Conservation (phyloP, 352 stramenopile genomes). For the Phytophthora capsici region DNA sequence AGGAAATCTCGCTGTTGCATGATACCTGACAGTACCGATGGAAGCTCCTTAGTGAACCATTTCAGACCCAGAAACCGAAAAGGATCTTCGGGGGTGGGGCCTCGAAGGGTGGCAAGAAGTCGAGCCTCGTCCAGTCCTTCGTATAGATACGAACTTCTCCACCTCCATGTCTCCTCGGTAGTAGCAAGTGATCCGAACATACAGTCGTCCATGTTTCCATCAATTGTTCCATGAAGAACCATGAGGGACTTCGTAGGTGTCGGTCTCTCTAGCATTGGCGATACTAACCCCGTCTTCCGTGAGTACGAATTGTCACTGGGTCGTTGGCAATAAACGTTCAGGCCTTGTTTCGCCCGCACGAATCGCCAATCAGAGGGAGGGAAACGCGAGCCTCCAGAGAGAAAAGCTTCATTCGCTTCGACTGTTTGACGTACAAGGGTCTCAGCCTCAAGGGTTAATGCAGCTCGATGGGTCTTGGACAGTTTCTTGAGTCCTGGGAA, state of each 20-base stretch:
- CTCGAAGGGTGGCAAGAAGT: constrained; percentile 43
- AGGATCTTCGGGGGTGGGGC: constrained; percentile 40
- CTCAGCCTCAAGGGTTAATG: constrained; percentile 42
- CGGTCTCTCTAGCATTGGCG: constrained; percentile 1
- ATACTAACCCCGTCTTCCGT: constrained; percentile 3
- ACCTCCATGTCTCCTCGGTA: constrained; percentile 47
- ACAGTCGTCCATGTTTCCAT: constrained; percentile 54
- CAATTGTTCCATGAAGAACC: constrained; percentile 43
- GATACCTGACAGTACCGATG: constrained; percentile 44
- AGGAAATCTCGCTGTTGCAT: constrained; percentile 56
- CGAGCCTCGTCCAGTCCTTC: constrained; percentile 54
- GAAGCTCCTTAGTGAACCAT: constrained; percentile 60
- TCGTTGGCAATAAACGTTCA: constrained; percentile 41
- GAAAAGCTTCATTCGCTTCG: constrained; percentile 46
- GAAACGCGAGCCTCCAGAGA: constrained; percentile 30
- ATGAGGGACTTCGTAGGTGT: constrained; percentile 41
- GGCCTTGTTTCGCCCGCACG: constrained; percentile 44
- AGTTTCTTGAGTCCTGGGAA: constrained; percentile 37
- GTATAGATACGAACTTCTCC: constrained; percentile 48
- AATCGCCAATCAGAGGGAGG: constrained; percentile 41
- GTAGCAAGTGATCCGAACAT: constrained; percentile 52
- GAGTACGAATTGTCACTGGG: not conserved
- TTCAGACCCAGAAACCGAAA: constrained; percentile 62
- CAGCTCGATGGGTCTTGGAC: constrained; percentile 31
- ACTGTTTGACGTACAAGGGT: constrained; percentile 51